These are phyloP conservation scores for Kwoniella newhampshirensis DNA, from an alignment of 768 basidiomycete genomes.

Conservation along the genomic window DNA sequence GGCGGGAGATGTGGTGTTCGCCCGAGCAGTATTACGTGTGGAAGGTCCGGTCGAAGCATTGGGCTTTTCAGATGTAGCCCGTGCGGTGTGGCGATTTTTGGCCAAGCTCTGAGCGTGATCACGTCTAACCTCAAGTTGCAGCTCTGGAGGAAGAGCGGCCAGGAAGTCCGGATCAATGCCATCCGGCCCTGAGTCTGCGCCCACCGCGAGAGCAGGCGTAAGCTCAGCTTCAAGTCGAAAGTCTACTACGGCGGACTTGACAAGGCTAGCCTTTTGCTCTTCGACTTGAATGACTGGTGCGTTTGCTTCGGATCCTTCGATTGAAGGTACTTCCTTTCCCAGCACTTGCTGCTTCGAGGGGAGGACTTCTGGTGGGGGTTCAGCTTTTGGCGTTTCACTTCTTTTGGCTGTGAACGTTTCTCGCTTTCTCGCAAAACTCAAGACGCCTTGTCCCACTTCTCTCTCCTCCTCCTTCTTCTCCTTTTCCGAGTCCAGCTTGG, in stretches of 20 bases:
- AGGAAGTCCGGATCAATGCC: conserved; percentile 49
- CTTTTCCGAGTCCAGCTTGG: conserved; percentile 70
- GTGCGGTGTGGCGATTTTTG: neutral
- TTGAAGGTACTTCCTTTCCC: too few species aligned
- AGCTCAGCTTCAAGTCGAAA: conserved; percentile 25
- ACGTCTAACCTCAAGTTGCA: conserved; percentile 38
- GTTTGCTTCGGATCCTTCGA: too few species aligned
- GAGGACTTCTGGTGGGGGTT: too few species aligned
- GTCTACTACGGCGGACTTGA: too few species aligned
- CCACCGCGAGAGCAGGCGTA: conserved; percentile 4
- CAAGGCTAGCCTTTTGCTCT: too few species aligned
- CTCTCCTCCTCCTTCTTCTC: conserved; percentile 46
- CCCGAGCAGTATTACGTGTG: neutral
- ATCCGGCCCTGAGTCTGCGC: conserved; percentile 20
- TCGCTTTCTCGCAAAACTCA: conserved; percentile 59
- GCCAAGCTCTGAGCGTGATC: conserved; percentile 18
- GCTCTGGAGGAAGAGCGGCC: conserved; percentile 38
- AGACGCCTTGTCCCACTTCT: conserved; percentile 61
- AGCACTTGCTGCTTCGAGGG: too few species aligned
- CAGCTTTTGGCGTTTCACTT: neutral
- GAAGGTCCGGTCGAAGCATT: neutral
- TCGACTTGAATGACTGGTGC: too few species aligned
- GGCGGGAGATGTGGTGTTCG: conserved; percentile 22
- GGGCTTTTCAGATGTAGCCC: conserved; percentile 18
- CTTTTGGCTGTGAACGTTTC: conserved; percentile 1